Conservation (phyloP, 345 rosid species). For the Abelmoschus esculentus region DNA sequence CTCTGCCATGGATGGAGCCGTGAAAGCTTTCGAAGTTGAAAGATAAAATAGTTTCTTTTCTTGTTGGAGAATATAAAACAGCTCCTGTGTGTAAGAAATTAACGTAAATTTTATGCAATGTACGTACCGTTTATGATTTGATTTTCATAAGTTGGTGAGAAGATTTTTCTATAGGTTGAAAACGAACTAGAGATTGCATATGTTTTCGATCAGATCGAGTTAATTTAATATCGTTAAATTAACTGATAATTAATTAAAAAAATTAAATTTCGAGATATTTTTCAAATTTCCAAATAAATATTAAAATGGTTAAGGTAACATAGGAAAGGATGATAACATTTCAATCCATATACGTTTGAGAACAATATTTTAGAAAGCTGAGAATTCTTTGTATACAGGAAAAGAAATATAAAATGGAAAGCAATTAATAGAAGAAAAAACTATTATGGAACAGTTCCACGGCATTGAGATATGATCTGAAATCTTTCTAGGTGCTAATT, state of each 20-base stretch:
- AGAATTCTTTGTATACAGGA: neutral
- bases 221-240: too few relatives aligned
- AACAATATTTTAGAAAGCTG: neutral
- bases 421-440: neutral
- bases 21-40: neutral
- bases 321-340: neutral
- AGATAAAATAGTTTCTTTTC: too few relatives aligned
- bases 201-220: too few relatives aligned
- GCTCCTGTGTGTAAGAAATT: too few relatives aligned
- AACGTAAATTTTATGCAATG: too few relatives aligned
- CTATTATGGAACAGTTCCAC: neutral
- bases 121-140: too few relatives aligned
- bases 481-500: neutral
- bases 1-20: conserved; percentile 20
- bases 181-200: too few relatives aligned
- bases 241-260: too few relatives aligned
- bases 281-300: neutral
- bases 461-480: neutral
- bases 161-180: too few relatives aligned
- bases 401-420: neutral
- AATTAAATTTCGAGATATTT: too few relatives aligned
- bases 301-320: neutral
- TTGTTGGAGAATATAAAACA: too few relatives aligned
- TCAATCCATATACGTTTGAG: neutral
- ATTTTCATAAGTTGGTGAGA: too few relatives aligned